Conservation (phyloP, 2,329 filamentous ascomycete species). For the Gaeumannomyces sp. region DNA sequence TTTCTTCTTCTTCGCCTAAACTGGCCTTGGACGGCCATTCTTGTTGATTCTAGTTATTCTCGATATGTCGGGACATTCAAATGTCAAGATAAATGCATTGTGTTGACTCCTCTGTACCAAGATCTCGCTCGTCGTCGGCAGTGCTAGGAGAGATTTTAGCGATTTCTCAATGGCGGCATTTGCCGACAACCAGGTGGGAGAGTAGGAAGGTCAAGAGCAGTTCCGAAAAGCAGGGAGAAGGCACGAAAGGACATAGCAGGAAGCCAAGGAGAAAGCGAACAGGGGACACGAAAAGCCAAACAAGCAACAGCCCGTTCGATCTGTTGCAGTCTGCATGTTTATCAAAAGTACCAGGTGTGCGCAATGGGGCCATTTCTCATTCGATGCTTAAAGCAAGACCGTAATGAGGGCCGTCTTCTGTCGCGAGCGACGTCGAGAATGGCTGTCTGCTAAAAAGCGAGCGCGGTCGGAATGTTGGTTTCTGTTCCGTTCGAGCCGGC, state of each 20-base stretch:
- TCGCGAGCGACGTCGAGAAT: background rate
- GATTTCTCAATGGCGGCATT: background rate
- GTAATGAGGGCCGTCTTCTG: background rate
- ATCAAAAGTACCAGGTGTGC: background rate
- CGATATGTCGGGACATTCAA: conserved; percentile 3
- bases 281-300: too few species aligned
- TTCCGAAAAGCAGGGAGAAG: too few species aligned
- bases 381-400: background rate
- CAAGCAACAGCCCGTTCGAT: background rate
- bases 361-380: background rate
- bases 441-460: background rate
- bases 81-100: background rate
- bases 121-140: background rate
- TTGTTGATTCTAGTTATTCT: conserved; percentile 10
- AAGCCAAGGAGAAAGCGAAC: too few species aligned
- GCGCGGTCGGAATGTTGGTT: background rate
- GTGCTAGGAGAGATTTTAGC: background rate
- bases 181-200: background rate
- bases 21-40: background rate
- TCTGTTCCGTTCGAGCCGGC: background rate
- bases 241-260: too few species aligned
- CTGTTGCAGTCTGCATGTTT: background rate
- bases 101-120: background rate
- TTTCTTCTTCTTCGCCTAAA: conserved; percentile 1
- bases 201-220: background rate